A percentile compares a stretch with the other conserved stretches of the same genome.
Evolutionary conservation across 768 basidiomycete genomes (phyloP).

Genomic region (Mycena alexandri): DNA sequence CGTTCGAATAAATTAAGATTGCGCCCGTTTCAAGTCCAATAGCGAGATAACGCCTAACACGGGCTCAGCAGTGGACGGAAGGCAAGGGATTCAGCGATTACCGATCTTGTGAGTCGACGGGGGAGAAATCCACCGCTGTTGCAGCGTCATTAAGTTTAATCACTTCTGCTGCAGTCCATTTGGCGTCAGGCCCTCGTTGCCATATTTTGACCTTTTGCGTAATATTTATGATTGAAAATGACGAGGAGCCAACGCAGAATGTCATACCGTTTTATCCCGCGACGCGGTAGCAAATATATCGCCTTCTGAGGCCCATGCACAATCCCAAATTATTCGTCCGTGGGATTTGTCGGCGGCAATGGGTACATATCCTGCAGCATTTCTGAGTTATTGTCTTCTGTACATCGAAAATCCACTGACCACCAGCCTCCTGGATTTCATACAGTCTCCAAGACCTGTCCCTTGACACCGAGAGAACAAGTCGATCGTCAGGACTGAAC

Average conservation of each 20-base stretch:
- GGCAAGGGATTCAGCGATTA: constrained; percentile 41
- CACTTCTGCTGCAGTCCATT: constrained; percentile 71
- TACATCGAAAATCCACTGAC: constrained; percentile 28
- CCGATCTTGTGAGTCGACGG: constrained; percentile 55
- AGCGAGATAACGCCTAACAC: constrained; percentile 69
- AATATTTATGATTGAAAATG: not conserved
- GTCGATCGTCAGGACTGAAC: constrained; percentile 88
- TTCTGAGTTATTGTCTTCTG: constrained; percentile 1
- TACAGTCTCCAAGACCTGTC: constrained; percentile 95
- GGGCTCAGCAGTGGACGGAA: constrained; percentile 14
- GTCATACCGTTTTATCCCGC: constrained; percentile 91
- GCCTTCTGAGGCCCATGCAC: constrained; percentile 84
- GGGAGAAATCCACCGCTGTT: constrained; percentile 82
- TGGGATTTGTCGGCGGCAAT: constrained; percentile 86
- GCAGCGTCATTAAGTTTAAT: constrained; percentile 82
- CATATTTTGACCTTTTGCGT: constrained; percentile 84
- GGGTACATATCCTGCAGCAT: constrained; percentile 67
- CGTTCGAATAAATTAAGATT: constrained; percentile 71
- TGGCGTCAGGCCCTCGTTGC: constrained; percentile 56
- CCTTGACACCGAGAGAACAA: constrained; percentile 87
- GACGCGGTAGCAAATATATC: constrained; percentile 93
- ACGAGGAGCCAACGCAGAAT: not conserved
- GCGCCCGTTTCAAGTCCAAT: constrained; percentile 89
- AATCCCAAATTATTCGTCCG: constrained; percentile 95
- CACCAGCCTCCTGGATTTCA: constrained; percentile 60